Evolutionary conservation across 768 basidiomycete species (phyloP).

Genomic region (Piloderma croceum): DNA sequence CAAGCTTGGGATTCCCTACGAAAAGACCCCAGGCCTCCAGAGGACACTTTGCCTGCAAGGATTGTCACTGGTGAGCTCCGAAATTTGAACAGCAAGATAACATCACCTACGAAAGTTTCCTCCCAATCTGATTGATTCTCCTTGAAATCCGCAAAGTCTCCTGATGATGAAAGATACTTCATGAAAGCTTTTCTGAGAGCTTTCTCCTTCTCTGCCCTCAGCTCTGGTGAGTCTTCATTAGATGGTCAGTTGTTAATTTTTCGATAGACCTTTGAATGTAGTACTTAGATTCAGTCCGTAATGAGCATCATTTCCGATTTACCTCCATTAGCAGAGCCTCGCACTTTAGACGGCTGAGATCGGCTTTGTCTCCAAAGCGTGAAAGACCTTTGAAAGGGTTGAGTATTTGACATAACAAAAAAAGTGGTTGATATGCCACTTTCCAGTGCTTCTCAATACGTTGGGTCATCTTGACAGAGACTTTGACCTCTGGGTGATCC

Average conservation of each 20-base stretch:
- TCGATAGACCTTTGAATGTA: no score
- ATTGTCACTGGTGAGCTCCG: no score
- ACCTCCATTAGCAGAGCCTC: no score
- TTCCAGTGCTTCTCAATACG: conserved; percentile 10
- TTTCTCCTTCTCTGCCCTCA: background rate
- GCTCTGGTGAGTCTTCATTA: background rate
- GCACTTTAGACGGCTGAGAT: no score
- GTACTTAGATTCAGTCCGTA: no score
- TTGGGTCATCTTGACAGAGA: conserved; percentile 1
- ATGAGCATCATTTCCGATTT: no score
- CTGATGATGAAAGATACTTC: background rate
- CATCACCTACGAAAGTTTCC: background rate
- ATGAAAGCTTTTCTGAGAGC: background rate
- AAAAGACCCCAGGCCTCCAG: conserved; percentile 16
- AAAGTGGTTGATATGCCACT: conserved; percentile 5
- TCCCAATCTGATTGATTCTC: background rate
- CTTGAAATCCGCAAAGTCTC: background rate
- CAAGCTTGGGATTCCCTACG: background rate
- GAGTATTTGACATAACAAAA: conserved; percentile 3
- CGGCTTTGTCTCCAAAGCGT: conserved; percentile 1
- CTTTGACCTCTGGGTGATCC: conserved; percentile 1
- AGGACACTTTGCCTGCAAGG: conserved; percentile 15
- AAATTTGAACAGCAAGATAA: no score
- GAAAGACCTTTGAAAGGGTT: conserved; percentile 3
- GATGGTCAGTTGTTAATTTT: no score